A percentile compares a stretch with the other conserved stretches of the same genome.
Conservation (phyloP, 2,329 filamentous ascomycete species). For the Fusarium tuaranense region DNA sequence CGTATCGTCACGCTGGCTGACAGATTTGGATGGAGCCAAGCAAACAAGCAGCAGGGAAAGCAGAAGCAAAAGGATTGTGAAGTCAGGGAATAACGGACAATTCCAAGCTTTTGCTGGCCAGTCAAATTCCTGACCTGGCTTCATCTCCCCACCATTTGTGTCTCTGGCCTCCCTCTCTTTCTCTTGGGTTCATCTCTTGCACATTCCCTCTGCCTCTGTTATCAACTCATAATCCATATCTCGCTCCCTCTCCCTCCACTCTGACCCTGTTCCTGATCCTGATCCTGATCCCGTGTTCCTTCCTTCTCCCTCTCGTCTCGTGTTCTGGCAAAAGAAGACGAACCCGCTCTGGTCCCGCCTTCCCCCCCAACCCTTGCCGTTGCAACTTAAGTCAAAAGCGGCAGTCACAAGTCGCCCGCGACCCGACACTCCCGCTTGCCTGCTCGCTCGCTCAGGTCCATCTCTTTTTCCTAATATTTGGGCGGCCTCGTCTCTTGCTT, state of each 20-base stretch:
- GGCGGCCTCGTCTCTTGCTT: not conserved
- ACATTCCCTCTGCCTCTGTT: constrained; percentile 15
- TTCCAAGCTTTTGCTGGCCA: constrained; percentile 1
- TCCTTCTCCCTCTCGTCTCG: not conserved
- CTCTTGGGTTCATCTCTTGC: constrained; percentile 20
- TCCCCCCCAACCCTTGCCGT: not conserved
- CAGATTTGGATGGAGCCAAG: constrained; percentile 6
- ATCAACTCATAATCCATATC: constrained; percentile 19
- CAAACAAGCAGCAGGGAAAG: constrained; percentile 10
- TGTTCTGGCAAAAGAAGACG: not conserved
- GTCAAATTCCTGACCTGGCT: constrained; percentile 4
- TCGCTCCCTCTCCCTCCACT: not conserved
- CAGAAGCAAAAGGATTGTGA: not conserved
- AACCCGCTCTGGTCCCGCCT: constrained; percentile 8
- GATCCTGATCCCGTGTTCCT: not conserved
- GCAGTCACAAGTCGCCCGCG: constrained; percentile 19
- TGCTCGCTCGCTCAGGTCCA: not conserved
- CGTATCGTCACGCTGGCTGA: not conserved
- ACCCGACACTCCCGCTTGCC: constrained; percentile 29
- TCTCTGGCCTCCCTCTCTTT: not conserved
- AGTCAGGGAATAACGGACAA: not conserved
- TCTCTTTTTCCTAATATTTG: constrained; percentile 2
- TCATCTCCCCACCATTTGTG: not conserved
- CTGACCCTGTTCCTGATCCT: not conserved
- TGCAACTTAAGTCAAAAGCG: not conserved